phyloP scores from a whole-genome alignment of 352 stramenopile species.

The Blastocystis sp. region DNA sequence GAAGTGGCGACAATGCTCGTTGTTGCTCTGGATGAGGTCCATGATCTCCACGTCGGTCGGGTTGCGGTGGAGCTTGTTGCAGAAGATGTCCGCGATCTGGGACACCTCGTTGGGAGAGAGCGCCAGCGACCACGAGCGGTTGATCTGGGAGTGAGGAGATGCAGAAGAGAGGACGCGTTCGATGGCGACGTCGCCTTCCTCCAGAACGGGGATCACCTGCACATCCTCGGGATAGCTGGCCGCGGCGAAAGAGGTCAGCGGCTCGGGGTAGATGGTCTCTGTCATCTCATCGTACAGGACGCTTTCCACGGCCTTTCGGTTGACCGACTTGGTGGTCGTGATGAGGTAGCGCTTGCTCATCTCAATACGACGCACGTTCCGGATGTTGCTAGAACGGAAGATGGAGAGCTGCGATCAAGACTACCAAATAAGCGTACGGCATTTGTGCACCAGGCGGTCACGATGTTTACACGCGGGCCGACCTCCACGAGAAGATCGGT shows the following conservation, averaged over 20 bases:
- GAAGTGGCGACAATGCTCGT: conserved; percentile 97
- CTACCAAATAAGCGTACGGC: conserved; percentile 64
- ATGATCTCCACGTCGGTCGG: conserved; percentile 98
- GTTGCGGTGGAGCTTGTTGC: conserved; percentile 87
- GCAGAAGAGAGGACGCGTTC: conserved; percentile 69
- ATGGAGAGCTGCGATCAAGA: conserved; percentile 68
- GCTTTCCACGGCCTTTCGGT: conserved; percentile 62
- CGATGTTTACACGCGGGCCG: conserved; percentile 92
- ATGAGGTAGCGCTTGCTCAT: conserved; percentile 79
- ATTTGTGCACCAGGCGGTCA: conserved; percentile 93
- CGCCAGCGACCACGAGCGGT: conserved; percentile 6
- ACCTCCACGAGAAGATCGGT: conserved; percentile 78
- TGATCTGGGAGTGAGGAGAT: conserved; percentile 1
- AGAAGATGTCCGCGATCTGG: conserved; percentile 76
- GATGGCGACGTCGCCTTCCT: conserved; percentile 79
- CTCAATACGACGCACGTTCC: conserved; percentile 80
- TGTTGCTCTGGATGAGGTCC: conserved; percentile 91
- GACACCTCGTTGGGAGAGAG: conserved; percentile 65
- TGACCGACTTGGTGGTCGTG: conserved; percentile 59
- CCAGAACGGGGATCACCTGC: conserved; percentile 82
- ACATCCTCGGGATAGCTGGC: conserved; percentile 72
- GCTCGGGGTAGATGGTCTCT: conserved; percentile 81
- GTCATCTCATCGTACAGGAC: conserved; percentile 90
- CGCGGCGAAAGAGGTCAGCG: conserved; percentile 79
- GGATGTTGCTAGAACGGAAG: conserved; percentile 80